Evolutionary conservation across 176 grass and related monocot species (phyloP), one percentile per base, ranked within the genome.

Genomic region (Zizania latifolia): DNA sequence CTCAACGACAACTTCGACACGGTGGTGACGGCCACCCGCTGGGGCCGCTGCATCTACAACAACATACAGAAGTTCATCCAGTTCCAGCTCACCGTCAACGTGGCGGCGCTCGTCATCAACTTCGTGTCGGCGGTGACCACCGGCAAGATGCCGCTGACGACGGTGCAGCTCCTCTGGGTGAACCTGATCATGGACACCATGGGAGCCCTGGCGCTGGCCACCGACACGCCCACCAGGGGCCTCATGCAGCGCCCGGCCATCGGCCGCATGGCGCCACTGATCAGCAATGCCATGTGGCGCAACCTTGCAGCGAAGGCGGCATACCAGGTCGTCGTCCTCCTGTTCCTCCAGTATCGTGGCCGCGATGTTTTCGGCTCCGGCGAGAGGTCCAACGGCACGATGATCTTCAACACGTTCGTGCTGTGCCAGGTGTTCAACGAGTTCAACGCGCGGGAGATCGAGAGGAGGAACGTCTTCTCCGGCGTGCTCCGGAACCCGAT

Each of bases 361-460:
- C 70, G 70, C 0, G 62, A 54, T 2, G 4, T 68, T 1, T 85
- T 91, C 45, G 86, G 54, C 15, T 35, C 48, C 28, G 29, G 74
- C 14, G 78, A 96, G 16, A 87, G 74, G 74, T 54, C 44, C 8
- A 97, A 93, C 62, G 84, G 88, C 68, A 97, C 94, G 3, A 81
- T 93, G 57, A 89, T 93, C 76, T 97, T 97, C 71, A 97, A 97
- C 62, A 81, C 91, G 0, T 97, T 97, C 45, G 94, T 97, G 36
- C 85, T 97, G 9, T 97, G 80, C 60, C 94, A 97, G 87, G 90
- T 93, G 16, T 97, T 97, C 86, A 93, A 97, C 24, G 94, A 97
- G 69, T 97, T 97, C 88, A 97, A 97, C 53, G 79, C 88, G 4
- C 43, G 90, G 56, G 90, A 93, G 62, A 68, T 93, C 62, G 83